Conservation (phyloP, 176 grass and related monocot genomes). For the Themeda triandra region DNA sequence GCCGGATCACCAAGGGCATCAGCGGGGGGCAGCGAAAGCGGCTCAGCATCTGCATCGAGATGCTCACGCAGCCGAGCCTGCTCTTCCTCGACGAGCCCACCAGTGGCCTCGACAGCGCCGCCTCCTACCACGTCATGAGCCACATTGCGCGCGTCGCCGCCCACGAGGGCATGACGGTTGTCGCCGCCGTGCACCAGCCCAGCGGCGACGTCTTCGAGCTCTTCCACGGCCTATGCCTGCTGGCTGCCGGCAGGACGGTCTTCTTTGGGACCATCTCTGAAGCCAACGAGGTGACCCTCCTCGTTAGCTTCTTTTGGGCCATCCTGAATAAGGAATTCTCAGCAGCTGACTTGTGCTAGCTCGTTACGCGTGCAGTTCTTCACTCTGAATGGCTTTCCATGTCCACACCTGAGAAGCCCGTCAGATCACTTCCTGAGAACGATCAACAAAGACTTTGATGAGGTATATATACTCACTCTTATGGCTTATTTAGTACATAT, state of each 20-base stretch:
- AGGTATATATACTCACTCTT: too few species aligned
- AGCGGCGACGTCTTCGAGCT: conserved; percentile 53
- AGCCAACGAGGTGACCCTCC: conserved; percentile 19
- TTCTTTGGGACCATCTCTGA: conserved; percentile 41
- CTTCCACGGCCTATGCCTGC: conserved; percentile 47
- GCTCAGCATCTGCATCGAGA: conserved; percentile 63
- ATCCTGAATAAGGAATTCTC: background rate
- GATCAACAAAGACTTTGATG: too few species aligned
- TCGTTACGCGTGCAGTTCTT: background rate
- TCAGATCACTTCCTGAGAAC: too few species aligned
- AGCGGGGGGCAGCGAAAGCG: conserved; percentile 62
- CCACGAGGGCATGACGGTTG: conserved; percentile 38
- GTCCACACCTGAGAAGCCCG: too few species aligned
- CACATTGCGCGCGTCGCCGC: conserved; percentile 27
- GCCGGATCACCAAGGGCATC: conserved; percentile 48
- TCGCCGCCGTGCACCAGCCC: conserved; percentile 74
- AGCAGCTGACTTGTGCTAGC: background rate
- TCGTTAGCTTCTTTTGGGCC: background rate
- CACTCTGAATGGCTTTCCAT: too few species aligned
- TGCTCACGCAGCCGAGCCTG: conserved; percentile 48
- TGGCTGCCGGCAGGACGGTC: conserved; percentile 37
- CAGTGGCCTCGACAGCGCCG: conserved; percentile 49
- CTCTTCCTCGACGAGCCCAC: conserved; percentile 51
- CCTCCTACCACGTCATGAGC: conserved; percentile 55
- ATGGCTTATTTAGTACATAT: too few species aligned